Percentiles rank a stretch among this genome's conserved stretches.
These are phyloP conservation scores for Stephania cephalantha DNA, from an alignment of 164 flowering plant species.

Conservation along the genomic window DNA sequence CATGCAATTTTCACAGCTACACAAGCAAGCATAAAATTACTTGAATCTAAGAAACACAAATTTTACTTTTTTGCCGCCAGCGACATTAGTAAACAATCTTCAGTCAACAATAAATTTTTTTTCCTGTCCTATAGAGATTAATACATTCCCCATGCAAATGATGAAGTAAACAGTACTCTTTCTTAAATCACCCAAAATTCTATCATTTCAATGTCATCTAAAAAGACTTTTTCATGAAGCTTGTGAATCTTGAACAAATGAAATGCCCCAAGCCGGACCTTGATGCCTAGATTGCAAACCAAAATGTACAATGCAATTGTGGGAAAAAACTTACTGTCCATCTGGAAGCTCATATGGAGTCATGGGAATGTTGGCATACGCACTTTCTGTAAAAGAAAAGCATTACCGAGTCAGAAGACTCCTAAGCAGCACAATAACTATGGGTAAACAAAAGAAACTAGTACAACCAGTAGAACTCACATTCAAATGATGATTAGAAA, in stretches of 20 bases:
- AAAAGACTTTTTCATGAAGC: background rate
- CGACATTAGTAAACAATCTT: background rate
- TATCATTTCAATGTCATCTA: background rate
- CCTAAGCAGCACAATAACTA: background rate
- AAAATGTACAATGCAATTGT: background rate
- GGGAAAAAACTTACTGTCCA: constrained; percentile 77
- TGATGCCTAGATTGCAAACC: background rate
- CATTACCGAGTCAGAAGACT: background rate
- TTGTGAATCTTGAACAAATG: background rate
- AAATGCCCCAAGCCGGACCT: background rate
- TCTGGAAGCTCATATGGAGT: constrained; percentile 98
- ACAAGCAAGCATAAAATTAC: too few species aligned
- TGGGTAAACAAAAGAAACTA: background rate
- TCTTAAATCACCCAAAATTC: background rate
- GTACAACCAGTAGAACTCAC: background rate
- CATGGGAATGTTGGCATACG: constrained; percentile 93
- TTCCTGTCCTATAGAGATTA: background rate
- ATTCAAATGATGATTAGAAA: background rate
- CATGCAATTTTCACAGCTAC: background rate
- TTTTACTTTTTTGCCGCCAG: background rate
- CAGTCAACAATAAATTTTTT: background rate
- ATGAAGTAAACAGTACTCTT: background rate
- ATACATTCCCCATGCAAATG: background rate
- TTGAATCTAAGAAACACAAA: background rate
- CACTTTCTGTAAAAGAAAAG: constrained; percentile 44